Base-by-base conservation (phyloP, 352 stramenopile genomes). In the Phytopythium aichiense region DNA sequence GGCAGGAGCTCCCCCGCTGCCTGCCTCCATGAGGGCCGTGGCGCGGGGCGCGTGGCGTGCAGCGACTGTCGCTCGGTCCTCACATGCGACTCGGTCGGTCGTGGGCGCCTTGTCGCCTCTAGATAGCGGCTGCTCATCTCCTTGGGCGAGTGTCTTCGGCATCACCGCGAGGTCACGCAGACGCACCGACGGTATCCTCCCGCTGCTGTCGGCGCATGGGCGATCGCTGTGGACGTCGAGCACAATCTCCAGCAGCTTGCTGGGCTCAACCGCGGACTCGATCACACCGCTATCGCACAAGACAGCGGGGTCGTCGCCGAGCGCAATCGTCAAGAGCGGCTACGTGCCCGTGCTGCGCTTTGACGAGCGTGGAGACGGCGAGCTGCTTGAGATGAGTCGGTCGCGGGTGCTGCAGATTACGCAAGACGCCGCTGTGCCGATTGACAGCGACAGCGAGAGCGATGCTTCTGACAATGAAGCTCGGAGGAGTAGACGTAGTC, bases 321-420 rank as follows among this genome's bases (percentile, higher is more conserved):
- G 31, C 51, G 51, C 51, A 30, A 30, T 40, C 18, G 51, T 45
- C 43, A 74, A 67, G 53, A 69, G 70, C 18, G 71, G 71, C n/a
- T 64, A 62, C 48, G 67, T 72, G 12, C 53, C 69, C 35, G 71
- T 87, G 55, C 64, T 88, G 28, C 67, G 73, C 7, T 90, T 90
- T 57, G 78, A 88, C 60, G 40, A 62, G 35, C 60, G 78, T 6
- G 74, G 81, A 13, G 71, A 88, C 28, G 72, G 74, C 11, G 75
- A 67, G 48, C 72, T 88, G 38, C 72, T 80, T 33, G 64, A 80
- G 49, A 76, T 90, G 64, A 79, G 74, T 28, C 74, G 81, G 0
- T 33, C 77, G 16, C 71, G 84, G 23, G 72, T 90, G 18, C 66
- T 90, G 58, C 71, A 69, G n/a, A 75, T 87, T 67, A 77, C 78